Evolutionary conservation across 345 rosid species (phyloP).

Genomic region (Kandelia obovata): DNA sequence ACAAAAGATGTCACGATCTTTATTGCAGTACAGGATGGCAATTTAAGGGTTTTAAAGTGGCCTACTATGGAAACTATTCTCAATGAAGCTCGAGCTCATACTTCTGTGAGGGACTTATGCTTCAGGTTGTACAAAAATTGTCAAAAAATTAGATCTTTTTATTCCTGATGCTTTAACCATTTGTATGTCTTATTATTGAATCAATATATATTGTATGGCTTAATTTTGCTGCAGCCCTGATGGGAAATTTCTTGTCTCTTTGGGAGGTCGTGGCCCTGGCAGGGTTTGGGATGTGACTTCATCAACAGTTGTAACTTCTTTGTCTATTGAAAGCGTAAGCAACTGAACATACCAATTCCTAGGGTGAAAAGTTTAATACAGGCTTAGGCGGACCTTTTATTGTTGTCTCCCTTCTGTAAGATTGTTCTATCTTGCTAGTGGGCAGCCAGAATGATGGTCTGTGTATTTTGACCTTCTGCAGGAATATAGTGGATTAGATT

Average conservation of each 20-base stretch:
- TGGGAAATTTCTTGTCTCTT: conserved; percentile 76
- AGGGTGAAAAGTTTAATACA: not conserved
- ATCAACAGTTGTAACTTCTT: conserved; percentile 50
- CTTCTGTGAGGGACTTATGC: conserved; percentile 57
- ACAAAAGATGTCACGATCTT: conserved; percentile 36
- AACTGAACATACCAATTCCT: not conserved
- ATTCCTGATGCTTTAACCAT: conserved; percentile 12
- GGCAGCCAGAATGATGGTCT: too few species aligned
- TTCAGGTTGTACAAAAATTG: conserved; percentile 56
- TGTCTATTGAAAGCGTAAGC: conserved; percentile 65
- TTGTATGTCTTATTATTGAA: conserved; percentile 2
- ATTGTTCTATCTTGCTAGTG: too few species aligned
- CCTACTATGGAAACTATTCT: conserved; percentile 71
- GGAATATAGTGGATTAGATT: too few species aligned
- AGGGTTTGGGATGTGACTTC: conserved; percentile 82
- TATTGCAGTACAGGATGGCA: conserved; percentile 83
- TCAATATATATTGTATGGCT: conserved; percentile 13
- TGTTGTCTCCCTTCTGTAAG: not conserved
- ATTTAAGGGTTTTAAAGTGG: conserved; percentile 82
- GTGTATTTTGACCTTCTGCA: too few species aligned
- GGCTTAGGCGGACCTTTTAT: not conserved
- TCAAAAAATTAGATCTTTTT: conserved; percentile 3
- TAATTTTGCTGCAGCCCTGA: conserved; percentile 49
- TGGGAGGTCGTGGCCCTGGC: conserved; percentile 66
- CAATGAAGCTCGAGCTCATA: conserved; percentile 60